Base-by-base conservation (phyloP, 176 grass and related monocot genomes). In the Rhynchospora pubera region DNA sequence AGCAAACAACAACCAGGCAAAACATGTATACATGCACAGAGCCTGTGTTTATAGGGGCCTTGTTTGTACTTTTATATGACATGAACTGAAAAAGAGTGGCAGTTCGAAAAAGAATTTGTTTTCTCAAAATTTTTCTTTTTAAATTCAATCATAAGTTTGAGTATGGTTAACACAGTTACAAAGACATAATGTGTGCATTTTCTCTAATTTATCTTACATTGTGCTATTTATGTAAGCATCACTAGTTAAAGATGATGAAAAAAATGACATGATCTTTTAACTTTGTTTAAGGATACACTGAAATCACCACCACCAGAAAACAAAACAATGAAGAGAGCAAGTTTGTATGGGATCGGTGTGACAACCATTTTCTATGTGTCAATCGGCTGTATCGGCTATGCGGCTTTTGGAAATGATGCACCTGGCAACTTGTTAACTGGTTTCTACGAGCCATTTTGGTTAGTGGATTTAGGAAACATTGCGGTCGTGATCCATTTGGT, bases 371-470 rank as follows among this genome's bases (percentile, higher is more conserved):
- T 97, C 88, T 97, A 97, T 79, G 88, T 94, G 4, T 97, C 94
- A 6, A 83, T 97, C 4, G 94, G 94, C 5, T 97, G 94, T 79
- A 13, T 97, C 7, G 94, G 94, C 10, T 97, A 97, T 86, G 90
- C 94, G n/a, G 94, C 92, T 0, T 97, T 97, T 42, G 92, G 94
- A 84, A 97, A 94, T 24, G 81, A 68, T 24, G 87, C 88, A 28
- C 94, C 94, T 8, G 94, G 94, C 39, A 97, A 97, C 76, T 22
- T 97, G 58, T 88, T 97, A 12, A 97, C 91, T 6, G 94, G 94
- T 71, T 97, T 97, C 88, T 77, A 84, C n/a, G 92, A 97, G 65
- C 94, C 94, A 23, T 97, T 94, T 86, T 97, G 94, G 94, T 88
- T 97, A 6, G 88, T 94, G 13, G 90, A 97, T 80, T 15, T 97